A percentile compares a stretch with the other conserved stretches of the same genome.
Conservation (phyloP, 148 eudicot species). For the Chenopodium album region DNA sequence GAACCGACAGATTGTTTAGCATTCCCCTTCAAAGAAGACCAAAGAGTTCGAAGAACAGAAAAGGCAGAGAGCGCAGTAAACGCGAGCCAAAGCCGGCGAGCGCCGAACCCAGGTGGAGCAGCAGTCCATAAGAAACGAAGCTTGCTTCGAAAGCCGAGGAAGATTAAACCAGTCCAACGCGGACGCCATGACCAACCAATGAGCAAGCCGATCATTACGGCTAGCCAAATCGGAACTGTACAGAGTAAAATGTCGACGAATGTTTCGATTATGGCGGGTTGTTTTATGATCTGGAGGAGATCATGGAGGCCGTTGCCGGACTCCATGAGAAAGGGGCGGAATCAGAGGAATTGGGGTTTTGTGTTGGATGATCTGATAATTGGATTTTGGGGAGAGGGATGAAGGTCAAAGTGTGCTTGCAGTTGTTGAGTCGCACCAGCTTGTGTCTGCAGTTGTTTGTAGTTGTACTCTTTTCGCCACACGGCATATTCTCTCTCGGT, state of each 20-base stretch:
- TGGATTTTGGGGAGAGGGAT: neutral
- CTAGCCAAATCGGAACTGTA: conserved; percentile 82
- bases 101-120: conserved; percentile 36
- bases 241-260: conserved; percentile 86
- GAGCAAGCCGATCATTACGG: conserved; percentile 71
- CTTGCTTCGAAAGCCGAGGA: conserved; percentile 37
- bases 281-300: conserved; percentile 35
- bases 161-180: conserved; percentile 67
- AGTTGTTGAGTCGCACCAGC: too few species aligned
- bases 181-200: conserved; percentile 98
- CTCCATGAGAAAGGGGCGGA: neutral
- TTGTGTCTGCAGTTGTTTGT: too few species aligned
- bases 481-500: too few species aligned
- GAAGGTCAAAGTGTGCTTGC: too few species aligned
- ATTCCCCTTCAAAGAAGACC: conserved; percentile 28
- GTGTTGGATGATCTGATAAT: too few species aligned
- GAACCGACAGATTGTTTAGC: neutral
- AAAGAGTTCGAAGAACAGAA: conserved; percentile 31
- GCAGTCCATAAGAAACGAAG: conserved; percentile 38
- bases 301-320: conserved; percentile 16
- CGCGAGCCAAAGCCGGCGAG: conserved; percentile 40
- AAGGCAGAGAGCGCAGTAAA: conserved; percentile 38
- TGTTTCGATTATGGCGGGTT: conserved; percentile 58
- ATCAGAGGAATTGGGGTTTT: neutral
- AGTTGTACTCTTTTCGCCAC: too few species aligned